Evolutionary conservation across 371 early-diverging fungal species (phyloP).

Genomic region (Circinella minor): DNA sequence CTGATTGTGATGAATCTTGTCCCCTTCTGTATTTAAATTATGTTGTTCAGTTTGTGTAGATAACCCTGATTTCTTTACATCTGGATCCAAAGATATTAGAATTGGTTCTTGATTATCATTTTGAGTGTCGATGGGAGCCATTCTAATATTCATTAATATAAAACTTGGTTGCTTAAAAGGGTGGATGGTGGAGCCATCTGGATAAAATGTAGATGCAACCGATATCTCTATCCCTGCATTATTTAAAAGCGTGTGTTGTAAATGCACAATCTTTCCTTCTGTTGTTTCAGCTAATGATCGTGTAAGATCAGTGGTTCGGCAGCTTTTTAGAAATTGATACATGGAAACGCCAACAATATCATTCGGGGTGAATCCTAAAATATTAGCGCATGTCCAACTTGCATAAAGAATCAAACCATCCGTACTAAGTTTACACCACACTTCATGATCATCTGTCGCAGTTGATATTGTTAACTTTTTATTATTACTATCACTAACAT

Average conservation of each 20-base stretch:
- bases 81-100: slow-evolving; percentile 34
- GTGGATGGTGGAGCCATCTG: slow-evolving; percentile 36
- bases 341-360: slow-evolving; percentile 58
- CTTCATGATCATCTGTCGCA: slow-evolving; percentile 29
- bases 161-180: slow-evolving; percentile 34
- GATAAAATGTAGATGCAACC: slow-evolving; percentile 53
- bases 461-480: not conserved
- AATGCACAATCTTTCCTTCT: slow-evolving; percentile 48
- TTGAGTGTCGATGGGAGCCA: slow-evolving; percentile 14
- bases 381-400: slow-evolving; percentile 43
- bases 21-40: no score
- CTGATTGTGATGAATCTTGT: not conserved
- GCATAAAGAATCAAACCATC: slow-evolving; percentile 65
- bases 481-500: no score
- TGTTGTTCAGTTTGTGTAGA: not conserved
- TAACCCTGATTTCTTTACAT: slow-evolving; percentile 14
- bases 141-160: slow-evolving; percentile 46
- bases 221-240: slow-evolving; percentile 45
- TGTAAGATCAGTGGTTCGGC: slow-evolving; percentile 54
- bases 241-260: slow-evolving; percentile 46
- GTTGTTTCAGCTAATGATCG: slow-evolving; percentile 53
- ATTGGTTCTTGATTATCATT: slow-evolving; percentile 24
- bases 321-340: slow-evolving; percentile 59
- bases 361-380: slow-evolving; percentile 48
- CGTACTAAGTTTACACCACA: slow-evolving; percentile 67